phyloP scores from a whole-genome alignment of 257 asterid genomes.

The Thymus quinquecostatus region DNA sequence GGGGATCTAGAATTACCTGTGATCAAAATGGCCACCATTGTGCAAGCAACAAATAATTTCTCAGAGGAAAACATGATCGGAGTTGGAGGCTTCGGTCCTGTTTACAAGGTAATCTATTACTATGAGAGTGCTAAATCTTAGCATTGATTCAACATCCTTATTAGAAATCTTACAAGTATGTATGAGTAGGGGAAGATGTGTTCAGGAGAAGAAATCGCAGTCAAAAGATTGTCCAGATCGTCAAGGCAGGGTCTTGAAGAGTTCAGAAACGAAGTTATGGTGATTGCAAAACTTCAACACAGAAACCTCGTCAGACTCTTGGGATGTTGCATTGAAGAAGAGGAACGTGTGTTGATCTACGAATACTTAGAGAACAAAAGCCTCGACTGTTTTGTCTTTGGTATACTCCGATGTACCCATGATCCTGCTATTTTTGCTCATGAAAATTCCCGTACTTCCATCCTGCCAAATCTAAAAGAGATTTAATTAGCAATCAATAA shows the following conservation, averaged over 20 bases:
- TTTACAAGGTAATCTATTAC: conserved; percentile 24
- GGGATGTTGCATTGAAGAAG: conserved; percentile 1
- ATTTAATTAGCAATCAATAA: too few relatives aligned
- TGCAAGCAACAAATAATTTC: conserved; percentile 43
- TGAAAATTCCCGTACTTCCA: neutral
- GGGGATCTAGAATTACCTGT: conserved; percentile 41
- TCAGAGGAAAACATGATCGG: conserved; percentile 36
- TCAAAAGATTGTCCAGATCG: neutral
- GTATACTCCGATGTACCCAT: neutral
- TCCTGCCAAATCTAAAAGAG: neutral
- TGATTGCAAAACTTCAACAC: neutral
- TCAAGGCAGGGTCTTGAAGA: neutral
- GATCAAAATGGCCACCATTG: conserved; percentile 31
- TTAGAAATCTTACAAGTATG: neutral
- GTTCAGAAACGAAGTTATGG: neutral
- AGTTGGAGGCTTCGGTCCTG: conserved; percentile 45
- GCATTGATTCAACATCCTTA: neutral
- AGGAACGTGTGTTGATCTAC: neutral
- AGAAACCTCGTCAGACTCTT: neutral
- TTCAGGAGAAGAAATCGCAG: conserved; percentile 3
- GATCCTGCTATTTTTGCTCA: neutral
- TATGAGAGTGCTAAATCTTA: neutral
- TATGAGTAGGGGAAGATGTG: neutral
- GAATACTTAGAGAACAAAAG: neutral
- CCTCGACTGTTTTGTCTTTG: neutral